Conservation (phyloP, 202 grass and related monocot species). For the Elaeis oleifera region DNA sequence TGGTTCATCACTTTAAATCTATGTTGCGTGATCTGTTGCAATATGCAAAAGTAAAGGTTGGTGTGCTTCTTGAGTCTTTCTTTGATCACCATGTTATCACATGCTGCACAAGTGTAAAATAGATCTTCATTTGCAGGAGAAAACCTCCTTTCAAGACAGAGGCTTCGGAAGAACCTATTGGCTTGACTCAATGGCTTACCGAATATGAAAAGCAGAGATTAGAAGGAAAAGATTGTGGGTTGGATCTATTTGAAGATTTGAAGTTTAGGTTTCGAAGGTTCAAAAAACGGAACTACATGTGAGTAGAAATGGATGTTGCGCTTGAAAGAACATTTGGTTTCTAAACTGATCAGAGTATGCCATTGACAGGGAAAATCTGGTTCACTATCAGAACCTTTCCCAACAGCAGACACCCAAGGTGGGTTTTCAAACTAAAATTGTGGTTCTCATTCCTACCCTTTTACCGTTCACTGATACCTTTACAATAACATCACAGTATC, state of each 20-base stretch:
- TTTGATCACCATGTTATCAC: too few relatives aligned
- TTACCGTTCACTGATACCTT: too few relatives aligned
- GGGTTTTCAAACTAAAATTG: constrained; percentile 3
- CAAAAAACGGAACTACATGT: constrained; percentile 59
- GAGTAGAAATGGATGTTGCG: constrained; percentile 26
- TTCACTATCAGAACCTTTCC: constrained; percentile 61
- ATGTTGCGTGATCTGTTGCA: too few relatives aligned
- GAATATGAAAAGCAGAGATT: constrained; percentile 39
- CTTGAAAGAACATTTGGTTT: constrained; percentile 1
- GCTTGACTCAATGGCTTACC: constrained; percentile 40
- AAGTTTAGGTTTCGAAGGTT: constrained; percentile 75
- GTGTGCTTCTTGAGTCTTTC: too few relatives aligned
- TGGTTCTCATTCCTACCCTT: background rate
- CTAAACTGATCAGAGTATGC: constrained; percentile 25
- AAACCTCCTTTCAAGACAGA: constrained; percentile 31
- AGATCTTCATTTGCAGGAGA: constrained; percentile 29
- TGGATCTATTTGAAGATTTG: constrained; percentile 56
- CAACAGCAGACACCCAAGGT: constrained; percentile 84
- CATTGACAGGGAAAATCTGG: constrained; percentile 43
- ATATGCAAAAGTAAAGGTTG: too few relatives aligned
- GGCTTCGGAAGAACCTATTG: constrained; percentile 32
- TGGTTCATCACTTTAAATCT: too few relatives aligned
- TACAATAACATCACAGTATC: too few relatives aligned
- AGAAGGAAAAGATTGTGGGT: constrained; percentile 22
- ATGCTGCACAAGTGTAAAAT: constrained; percentile 4